Evolutionary conservation across 768 basidiomycete species (phyloP).

Genomic region (Termitomyces sp.): DNA sequence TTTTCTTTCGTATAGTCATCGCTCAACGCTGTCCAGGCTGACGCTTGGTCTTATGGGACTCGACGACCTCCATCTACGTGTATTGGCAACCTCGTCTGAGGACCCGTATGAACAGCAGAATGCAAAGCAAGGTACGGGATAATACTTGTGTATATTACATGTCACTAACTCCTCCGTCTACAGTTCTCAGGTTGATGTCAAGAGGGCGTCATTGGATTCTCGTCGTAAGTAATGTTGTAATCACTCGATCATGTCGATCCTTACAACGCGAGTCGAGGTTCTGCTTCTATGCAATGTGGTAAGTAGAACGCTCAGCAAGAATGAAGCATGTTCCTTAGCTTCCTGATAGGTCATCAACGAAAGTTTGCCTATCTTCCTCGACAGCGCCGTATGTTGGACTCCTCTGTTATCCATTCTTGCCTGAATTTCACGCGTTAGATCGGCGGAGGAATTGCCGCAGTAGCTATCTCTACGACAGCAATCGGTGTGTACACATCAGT

Average conservation of each 20-base stretch:
- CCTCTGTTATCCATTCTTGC: background rate
- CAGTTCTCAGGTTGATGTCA: slow-evolving; percentile 51
- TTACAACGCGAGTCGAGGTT: slow-evolving; percentile 38
- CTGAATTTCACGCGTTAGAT: slow-evolving; percentile 21
- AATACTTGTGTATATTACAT: background rate
- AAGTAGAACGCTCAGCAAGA: slow-evolving; percentile 18
- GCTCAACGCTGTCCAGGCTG: slow-evolving; percentile 39
- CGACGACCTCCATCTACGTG: slow-evolving; percentile 86
- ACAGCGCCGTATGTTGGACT: slow-evolving; percentile 52
- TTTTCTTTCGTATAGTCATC: background rate
- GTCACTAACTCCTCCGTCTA: background rate
- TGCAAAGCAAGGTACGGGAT: slow-evolving; percentile 58
- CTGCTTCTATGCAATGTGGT: slow-evolving; percentile 87
- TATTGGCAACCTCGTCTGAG: slow-evolving; percentile 79
- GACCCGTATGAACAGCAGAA: slow-evolving; percentile 60
- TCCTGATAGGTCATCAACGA: slow-evolving; percentile 69
- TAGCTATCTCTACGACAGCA: slow-evolving; percentile 71
- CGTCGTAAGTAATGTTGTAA: slow-evolving; percentile 48
- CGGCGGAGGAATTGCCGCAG: slow-evolving; percentile 67
- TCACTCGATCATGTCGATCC: too few species aligned
- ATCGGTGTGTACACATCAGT: slow-evolving; percentile 40
- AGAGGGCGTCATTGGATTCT: slow-evolving; percentile 90
- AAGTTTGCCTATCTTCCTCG: slow-evolving; percentile 78
- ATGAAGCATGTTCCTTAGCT: background rate
- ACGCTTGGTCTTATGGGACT: slow-evolving; percentile 93